These are phyloP conservation scores for Wickerhamiella alocasiicola DNA, from an alignment of 805 yeast species.

Conservation along the genomic window DNA sequence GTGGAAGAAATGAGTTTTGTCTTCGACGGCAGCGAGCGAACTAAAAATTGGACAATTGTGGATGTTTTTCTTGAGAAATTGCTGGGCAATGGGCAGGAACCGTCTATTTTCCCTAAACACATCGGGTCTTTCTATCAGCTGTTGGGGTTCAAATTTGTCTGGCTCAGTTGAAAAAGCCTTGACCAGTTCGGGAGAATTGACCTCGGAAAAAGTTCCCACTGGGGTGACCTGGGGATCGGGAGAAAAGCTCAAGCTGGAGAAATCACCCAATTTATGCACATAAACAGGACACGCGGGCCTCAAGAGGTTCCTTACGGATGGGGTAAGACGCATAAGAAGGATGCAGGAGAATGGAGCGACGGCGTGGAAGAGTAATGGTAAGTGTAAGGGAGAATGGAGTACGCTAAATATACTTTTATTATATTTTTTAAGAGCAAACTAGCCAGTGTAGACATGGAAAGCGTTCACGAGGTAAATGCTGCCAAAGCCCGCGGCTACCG, in stretches of 20 bases:
- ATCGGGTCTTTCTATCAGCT: slow-evolving; percentile 15
- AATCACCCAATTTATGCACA: slow-evolving; percentile 7
- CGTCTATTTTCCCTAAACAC: slow-evolving; percentile 17
- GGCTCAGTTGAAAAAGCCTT: slow-evolving; percentile 17
- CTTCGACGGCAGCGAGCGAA: slow-evolving; percentile 25
- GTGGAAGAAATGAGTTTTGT: slow-evolving; percentile 47
- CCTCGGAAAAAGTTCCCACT: slow-evolving; percentile 21
- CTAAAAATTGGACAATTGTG: slow-evolving; percentile 23
- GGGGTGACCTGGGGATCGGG: slow-evolving; percentile 18
- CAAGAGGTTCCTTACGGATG: neutral
- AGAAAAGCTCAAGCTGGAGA: slow-evolving; percentile 17
- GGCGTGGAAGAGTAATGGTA: neutral
- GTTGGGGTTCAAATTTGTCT: slow-evolving; percentile 17
- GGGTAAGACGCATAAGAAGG: slow-evolving; percentile 2
- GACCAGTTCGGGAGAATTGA: slow-evolving; percentile 11
- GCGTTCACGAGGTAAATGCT: slow-evolving; percentile 32
- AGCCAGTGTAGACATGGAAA: slow-evolving; percentile 35
- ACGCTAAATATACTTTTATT: too few relatives aligned
- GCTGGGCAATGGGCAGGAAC: slow-evolving; percentile 20
- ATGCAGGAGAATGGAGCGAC: neutral
- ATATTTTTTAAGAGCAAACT: slow-evolving; percentile 12
- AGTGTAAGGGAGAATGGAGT: neutral
- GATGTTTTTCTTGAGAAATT: slow-evolving; percentile 19
- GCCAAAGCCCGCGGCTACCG: slow-evolving; percentile 29
- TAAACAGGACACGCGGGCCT: slow-evolving; percentile 13